Percentiles rank a stretch among this genome's conserved stretches.
phyloP scores from a whole-genome alignment of 2,329 filamentous ascomycete species.

The Bipolaris gigantea region DNA sequence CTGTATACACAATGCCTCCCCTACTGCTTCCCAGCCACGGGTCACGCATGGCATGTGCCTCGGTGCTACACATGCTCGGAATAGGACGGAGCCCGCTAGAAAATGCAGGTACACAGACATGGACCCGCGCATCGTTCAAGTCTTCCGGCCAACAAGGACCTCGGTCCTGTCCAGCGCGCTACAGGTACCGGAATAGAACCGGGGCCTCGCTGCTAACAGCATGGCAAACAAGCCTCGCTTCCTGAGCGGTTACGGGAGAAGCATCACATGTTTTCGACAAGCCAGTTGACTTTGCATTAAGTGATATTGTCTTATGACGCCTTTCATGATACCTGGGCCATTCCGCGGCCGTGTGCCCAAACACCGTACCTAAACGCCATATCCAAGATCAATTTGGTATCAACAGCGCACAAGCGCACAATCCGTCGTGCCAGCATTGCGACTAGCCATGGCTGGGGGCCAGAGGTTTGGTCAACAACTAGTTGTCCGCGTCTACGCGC shows the following conservation, averaged over 20 bases:
- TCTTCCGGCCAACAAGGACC: constrained; percentile 3
- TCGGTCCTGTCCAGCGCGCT: constrained; percentile 1
- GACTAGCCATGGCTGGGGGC: neutral
- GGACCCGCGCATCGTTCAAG: constrained; percentile 1
- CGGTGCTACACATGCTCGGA: constrained; percentile 7
- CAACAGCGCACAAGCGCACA: neutral
- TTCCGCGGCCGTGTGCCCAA: constrained; percentile 42
- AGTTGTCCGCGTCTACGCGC: constrained; percentile 44
- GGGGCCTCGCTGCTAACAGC: constrained; percentile 1
- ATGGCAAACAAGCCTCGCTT: neutral
- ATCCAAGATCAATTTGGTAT: constrained; percentile 4
- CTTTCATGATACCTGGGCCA: constrained; percentile 20
- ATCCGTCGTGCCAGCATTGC: neutral
- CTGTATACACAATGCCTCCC: neutral
- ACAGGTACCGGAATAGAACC: constrained; percentile 9
- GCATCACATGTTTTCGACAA: constrained; percentile 1
- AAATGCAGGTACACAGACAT: constrained; percentile 11
- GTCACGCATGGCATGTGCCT: neutral
- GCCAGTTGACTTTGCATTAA: constrained; percentile 9
- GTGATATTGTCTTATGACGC: constrained; percentile 32
- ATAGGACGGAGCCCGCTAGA: constrained; percentile 4
- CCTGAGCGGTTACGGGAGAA: neutral
- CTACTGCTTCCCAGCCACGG: neutral
- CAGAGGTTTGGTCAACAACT: neutral
- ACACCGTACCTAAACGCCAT: constrained; percentile 29